phyloP scores from a whole-genome alignment of 179 eudicot species.

The Silene noctiflora region DNA sequence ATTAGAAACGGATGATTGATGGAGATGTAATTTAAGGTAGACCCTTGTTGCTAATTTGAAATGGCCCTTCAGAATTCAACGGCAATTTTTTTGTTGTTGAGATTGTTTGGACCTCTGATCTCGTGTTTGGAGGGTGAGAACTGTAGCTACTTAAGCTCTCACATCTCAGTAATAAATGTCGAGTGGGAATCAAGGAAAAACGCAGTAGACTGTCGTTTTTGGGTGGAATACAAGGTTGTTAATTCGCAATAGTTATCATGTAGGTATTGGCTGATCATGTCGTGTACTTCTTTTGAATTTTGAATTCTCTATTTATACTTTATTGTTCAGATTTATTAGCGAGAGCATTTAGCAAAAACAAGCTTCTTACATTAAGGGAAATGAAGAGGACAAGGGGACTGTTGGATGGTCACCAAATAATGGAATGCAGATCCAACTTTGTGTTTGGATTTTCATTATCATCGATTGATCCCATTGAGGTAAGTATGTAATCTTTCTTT shows the following conservation, averaged over 20 bases:
- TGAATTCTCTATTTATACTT: neutral
- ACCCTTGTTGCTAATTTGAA: neutral
- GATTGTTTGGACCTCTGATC: too few relatives aligned
- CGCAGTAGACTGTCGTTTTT: neutral
- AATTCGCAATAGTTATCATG: neutral
- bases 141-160: neutral
- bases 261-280: neutral
- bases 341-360: neutral
- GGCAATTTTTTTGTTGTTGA: too few relatives aligned
- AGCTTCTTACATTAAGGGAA: neutral
- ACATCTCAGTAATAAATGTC: neutral
- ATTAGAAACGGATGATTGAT: too few relatives aligned
- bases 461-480: neutral
- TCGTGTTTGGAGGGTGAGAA: neutral
- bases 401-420: slow-evolving; percentile 1
- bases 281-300: neutral
- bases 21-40: neutral
- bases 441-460: slow-evolving; percentile 9
- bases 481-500: neutral
- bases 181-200: neutral
- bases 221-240: neutral
- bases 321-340: neutral
- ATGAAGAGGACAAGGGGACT: slow-evolving; percentile 10
- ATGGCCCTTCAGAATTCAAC: neutral
- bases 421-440: neutral